A percentile compares a stretch with the other conserved stretches of the same genome.
Evolutionary conservation across 139 green algal species (phyloP).

Genomic region (Asterochloris sp.): DNA sequence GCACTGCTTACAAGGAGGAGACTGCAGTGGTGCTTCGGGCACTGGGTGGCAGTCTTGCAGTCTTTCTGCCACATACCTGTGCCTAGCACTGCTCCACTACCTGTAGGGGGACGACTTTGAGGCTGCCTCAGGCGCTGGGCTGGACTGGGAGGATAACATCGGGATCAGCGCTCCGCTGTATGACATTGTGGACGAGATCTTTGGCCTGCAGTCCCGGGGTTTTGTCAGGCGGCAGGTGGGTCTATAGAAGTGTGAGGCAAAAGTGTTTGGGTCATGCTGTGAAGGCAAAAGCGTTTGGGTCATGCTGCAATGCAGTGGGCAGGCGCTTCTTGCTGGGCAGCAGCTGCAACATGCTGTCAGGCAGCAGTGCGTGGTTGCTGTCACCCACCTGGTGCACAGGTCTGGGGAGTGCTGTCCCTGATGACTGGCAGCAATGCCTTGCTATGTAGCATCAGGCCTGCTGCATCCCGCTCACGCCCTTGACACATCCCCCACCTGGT

Average conservation of each 20-base stretch:
- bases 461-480: neutral
- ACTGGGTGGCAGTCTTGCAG: too few relatives aligned
- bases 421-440: neutral
- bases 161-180: conserved; percentile 62
- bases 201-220: conserved; percentile 57
- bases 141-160: conserved; percentile 40
- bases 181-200: conserved; percentile 63
- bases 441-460: neutral
- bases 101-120: conserved; percentile 15
- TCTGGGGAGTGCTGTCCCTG: neutral
- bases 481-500: neutral
- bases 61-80: too few relatives aligned
- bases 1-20: too few relatives aligned
- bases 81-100: too few relatives aligned
- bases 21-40: too few relatives aligned
- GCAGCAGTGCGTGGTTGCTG: neutral
- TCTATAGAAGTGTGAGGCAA: neutral
- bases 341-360: neutral
- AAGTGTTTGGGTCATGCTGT: neutral
- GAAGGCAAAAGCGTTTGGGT: neutral
- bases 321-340: neutral
- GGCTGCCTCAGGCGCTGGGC: conserved; percentile 1
- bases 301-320: neutral
- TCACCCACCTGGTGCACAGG: neutral
- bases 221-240: conserved; percentile 62